Base-by-base conservation (phyloP, 805 yeast genomes). In the Lachancea fermentati region DNA sequence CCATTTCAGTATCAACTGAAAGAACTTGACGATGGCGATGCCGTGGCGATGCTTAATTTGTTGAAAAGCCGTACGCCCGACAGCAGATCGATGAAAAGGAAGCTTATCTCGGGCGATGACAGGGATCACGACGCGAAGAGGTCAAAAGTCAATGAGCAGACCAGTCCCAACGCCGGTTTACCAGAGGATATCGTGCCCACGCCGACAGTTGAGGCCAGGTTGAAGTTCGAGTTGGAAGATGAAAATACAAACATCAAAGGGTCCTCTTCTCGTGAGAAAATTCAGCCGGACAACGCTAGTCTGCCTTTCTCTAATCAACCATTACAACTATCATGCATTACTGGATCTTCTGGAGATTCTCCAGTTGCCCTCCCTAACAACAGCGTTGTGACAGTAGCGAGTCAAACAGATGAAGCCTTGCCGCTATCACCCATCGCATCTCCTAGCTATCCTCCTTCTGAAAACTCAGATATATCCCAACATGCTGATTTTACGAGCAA, bases 391-490 rank as follows among this genome's bases (percentile, higher is more conserved):
- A 11, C 26, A 22, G 26, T 7, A 11, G 11, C 11, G 7, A 22
- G 26, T 12, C 39, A 25, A 35, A 40, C 30, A 19, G 62, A 56
- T 28, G 63, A 51, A 19, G 52, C 54, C 12, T 43, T 52, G 32
- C 62, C 59, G 13, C 45, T 60, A 25, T 59, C 64, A 4, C 65
- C 65, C 6, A 44, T 58, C 8, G 63, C 65, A 3, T 58, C 64
- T 3, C 62, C 65, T 6, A 55, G 63, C 15, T 32, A 37, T 14
- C 25, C 42, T 3, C 32, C 40, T 9, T 31, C 42, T 7, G 42
- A 8, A 4, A 34, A 30, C 4, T 14, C 22, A 4, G 16, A 19
- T n/a, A 13, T 35, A n/a, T 34, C 37, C 15, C 39, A 34, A 34
- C 39, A 35, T 17, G 13, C 8, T 12, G 22, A 34, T 11, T 11